Evolutionary conservation across 2,329 filamentous ascomycete species (phyloP).

Genomic region (Sarocladium oryzae): DNA sequence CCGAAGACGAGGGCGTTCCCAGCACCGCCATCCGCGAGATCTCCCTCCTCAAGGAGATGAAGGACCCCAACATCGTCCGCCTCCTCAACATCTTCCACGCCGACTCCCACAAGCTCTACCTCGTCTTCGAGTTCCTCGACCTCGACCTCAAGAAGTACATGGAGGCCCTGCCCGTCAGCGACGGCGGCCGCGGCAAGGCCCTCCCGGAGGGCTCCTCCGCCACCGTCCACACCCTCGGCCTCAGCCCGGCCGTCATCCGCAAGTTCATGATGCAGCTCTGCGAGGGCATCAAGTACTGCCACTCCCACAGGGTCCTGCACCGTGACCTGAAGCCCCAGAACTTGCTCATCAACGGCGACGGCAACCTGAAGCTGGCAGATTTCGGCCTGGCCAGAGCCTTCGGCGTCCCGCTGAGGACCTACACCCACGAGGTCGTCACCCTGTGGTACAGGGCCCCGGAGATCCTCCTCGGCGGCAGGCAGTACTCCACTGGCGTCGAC

Average conservation of each 20-base stretch:
- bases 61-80: constrained; percentile 81
- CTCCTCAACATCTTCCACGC: constrained; percentile 90
- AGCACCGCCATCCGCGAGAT: constrained; percentile 93
- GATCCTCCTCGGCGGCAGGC: constrained; percentile 81
- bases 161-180: constrained; percentile 78
- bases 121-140: constrained; percentile 88
- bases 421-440: constrained; percentile 92
- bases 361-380: constrained; percentile 85
- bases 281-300: constrained; percentile 80
- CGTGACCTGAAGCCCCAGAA: constrained; percentile 90
- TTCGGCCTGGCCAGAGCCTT: constrained; percentile 87
- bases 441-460: constrained; percentile 90
- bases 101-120: constrained; percentile 90
- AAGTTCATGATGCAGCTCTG: constrained; percentile 90
- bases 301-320: constrained; percentile 80
- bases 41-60: constrained; percentile 90
- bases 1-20: constrained; percentile 89
- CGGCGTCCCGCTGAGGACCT: constrained; percentile 83
- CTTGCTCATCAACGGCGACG: constrained; percentile 76
- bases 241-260: constrained; percentile 77
- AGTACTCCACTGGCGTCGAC: constrained; percentile 90
- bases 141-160: constrained; percentile 94
- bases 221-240: constrained; percentile 58
- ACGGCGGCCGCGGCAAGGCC: constrained; percentile 79
- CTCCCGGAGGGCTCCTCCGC: constrained; percentile 69